Conservation (phyloP, 768 basidiomycete species). For the Scleroderma bovista region DNA sequence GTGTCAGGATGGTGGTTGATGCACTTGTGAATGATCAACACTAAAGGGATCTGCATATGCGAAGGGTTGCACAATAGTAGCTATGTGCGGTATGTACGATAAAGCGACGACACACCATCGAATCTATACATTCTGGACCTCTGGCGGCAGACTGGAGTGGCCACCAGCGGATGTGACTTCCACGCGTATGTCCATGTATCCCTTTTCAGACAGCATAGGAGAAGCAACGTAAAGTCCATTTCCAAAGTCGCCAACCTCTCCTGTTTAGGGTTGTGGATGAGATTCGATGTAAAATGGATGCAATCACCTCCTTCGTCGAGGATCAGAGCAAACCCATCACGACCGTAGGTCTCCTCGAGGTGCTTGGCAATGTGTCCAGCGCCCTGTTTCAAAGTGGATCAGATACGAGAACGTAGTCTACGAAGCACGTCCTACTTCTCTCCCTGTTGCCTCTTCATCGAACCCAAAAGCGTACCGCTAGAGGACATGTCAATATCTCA, state of each 20-base stretch:
- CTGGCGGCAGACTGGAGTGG: constrained; percentile 74
- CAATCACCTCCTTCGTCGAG: not conserved
- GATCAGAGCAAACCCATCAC: constrained; percentile 63
- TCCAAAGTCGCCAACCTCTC: not conserved
- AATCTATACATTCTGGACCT: too few relatives aligned
- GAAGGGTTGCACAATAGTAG: too few relatives aligned
- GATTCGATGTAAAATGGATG: constrained; percentile 26
- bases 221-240: constrained; percentile 38
- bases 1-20: constrained; percentile 70
- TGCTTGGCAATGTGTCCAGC: constrained; percentile 41
- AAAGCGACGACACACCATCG: too few relatives aligned
- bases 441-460: constrained; percentile 52
- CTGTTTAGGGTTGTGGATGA: constrained; percentile 11
- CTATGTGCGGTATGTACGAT: too few relatives aligned
- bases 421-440: constrained; percentile 25
- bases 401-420: not conserved
- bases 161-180: constrained; percentile 65
- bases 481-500: not conserved
- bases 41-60: too few relatives aligned
- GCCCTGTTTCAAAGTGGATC: constrained; percentile 29
- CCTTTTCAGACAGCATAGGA: constrained; percentile 65
- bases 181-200: constrained; percentile 53
- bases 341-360: constrained; percentile 56
- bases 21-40: constrained; percentile 28
- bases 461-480: constrained; percentile 47